Base-by-base conservation (phyloP, 2,329 filamentous ascomycete genomes). In the Neonectria coccinea region DNA sequence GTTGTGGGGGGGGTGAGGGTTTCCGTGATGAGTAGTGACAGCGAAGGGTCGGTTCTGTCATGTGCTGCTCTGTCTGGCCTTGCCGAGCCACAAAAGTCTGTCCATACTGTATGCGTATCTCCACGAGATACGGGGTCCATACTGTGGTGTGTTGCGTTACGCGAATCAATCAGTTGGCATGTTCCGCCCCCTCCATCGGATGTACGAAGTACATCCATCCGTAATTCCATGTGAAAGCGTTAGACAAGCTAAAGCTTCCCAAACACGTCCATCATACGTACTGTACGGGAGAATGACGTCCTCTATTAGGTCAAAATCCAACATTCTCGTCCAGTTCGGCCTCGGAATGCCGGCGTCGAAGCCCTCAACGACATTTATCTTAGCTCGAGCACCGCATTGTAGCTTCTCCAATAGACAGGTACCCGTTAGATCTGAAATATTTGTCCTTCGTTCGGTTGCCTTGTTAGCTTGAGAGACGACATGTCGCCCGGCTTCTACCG, bases 1-100 rank as follows among this genome's bases (percentile, higher is more conserved):
- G 8, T 48, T 41, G 70, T 64, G 67, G 65, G 51, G 65, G 51
- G 36, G 61, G 31, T 48, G 33, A 48, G 33, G 33, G 31, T 54
- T 54, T 47, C 56, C 50, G n/a, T 48, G 20, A 29, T 54, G 20
- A 29, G 42, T 22, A 50, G 62, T 42, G 51, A 58, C 33, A 50
- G 25, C 56, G 51, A 59, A 53, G 25, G 16, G 16, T 45, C 36
- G n/a, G 25, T 51, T 51, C n/a, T 10, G 36, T 54, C 54, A 42
- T 42, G 45, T 57, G 45, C 29, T n/a, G 16, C 14, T 31, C 25
- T 50, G 27, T 5, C 25, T 25, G 25, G 22, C 22, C 22, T 22
- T 33, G 29, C 16, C n/a, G 25, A 31, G 25, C 25, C 45, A 31
- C 36, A 20, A 61, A 55, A 61, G 42, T 61, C 51, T 51, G 25